Conservation (phyloP, 495 filamentous ascomycete genomes). For the Penicillium crystallinum region DNA sequence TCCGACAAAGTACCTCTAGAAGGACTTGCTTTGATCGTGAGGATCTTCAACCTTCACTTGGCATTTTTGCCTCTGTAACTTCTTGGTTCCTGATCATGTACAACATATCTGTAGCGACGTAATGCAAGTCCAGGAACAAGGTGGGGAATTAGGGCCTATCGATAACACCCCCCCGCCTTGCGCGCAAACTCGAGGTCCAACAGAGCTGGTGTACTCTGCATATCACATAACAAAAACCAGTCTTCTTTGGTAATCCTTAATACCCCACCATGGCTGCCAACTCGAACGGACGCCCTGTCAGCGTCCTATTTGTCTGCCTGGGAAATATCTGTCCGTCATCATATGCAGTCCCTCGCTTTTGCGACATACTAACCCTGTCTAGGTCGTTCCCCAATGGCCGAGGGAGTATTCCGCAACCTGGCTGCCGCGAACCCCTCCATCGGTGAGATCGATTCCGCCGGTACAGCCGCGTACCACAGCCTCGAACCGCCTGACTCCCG, state of each 20-base stretch:
- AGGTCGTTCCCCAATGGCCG: constrained; percentile 85
- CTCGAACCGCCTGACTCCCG: constrained; percentile 71
- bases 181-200: neutral
- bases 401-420: constrained; percentile 79
- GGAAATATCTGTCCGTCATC: constrained; percentile 80
- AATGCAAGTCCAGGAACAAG: neutral
- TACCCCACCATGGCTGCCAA: constrained; percentile 16
- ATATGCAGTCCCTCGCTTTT: constrained; percentile 1
- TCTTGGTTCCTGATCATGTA: neutral
- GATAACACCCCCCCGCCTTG: constrained; percentile 7
- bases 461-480: constrained; percentile 80
- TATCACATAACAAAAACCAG: neutral
- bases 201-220: neutral
- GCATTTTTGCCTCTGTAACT: neutral
- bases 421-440: constrained; percentile 57
- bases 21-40: too few species aligned
- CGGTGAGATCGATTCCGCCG: constrained; percentile 75
- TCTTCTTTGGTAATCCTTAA: neutral
- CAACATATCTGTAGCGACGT: neutral
- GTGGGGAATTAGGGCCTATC: constrained; percentile 10
- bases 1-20: too few species aligned
- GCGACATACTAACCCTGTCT: constrained; percentile 2
- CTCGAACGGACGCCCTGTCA: constrained; percentile 43
- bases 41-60: neutral
- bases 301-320: constrained; percentile 90